Conservation (phyloP, 306 rosid species). For the Oxytropis ochrocephala region DNA sequence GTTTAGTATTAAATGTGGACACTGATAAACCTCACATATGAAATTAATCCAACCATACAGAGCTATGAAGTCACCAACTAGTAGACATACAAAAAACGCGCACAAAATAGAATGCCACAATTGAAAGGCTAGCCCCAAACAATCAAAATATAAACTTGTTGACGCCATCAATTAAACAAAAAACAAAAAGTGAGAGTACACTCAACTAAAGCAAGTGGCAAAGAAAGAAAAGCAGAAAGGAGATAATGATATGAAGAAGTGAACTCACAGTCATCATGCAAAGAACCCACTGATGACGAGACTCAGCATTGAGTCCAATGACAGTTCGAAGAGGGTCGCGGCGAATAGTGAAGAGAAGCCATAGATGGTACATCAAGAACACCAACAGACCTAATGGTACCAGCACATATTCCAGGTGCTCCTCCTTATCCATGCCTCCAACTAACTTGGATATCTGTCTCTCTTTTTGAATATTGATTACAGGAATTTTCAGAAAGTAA, state of each 20-base stretch:
- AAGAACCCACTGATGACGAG: constrained; percentile 76
- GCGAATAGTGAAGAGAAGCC: constrained; percentile 45
- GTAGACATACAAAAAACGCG: too few species aligned
- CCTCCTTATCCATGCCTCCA: constrained; percentile 30
- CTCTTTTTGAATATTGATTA: too few species aligned
- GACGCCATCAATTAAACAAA: background rate
- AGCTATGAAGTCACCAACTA: too few species aligned
- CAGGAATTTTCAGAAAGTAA: too few species aligned
- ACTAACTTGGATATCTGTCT: too few species aligned
- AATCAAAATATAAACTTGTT: background rate
- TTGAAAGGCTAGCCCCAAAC: too few species aligned
- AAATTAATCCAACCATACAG: too few species aligned
- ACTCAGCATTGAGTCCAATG: constrained; percentile 64
- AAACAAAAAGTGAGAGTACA: too few species aligned
- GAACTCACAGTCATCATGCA: constrained; percentile 66
- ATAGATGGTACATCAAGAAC: constrained; percentile 45
- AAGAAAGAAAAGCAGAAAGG: background rate
- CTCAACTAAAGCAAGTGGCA: too few species aligned
- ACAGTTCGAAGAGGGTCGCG: constrained; percentile 57
- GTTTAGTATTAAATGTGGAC: too few species aligned
- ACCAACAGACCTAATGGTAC: constrained; percentile 62
- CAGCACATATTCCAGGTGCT: constrained; percentile 43
- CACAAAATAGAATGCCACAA: too few species aligned
- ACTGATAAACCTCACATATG: too few species aligned
- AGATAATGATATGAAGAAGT: constrained; percentile 12